Conservation (phyloP, 805 yeast genomes). For the Brettanomyces nanus region DNA sequence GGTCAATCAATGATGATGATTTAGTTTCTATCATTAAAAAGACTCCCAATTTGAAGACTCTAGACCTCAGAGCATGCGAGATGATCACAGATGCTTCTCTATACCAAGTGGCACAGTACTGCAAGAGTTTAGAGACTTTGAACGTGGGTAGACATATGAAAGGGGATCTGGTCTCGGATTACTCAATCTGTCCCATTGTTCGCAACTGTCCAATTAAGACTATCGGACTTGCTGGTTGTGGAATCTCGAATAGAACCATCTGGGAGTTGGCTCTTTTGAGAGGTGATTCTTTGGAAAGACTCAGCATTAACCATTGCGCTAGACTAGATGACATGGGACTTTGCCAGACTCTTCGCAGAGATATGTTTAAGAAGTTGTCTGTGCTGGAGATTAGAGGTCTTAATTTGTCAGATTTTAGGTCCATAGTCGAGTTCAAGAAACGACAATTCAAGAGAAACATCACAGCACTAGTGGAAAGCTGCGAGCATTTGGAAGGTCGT, state of each 20-base stretch:
- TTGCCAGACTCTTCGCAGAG: slow-evolving; percentile 28
- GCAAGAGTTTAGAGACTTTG: slow-evolving; percentile 47
- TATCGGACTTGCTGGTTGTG: slow-evolving; percentile 85
- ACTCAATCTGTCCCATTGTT: slow-evolving; percentile 51
- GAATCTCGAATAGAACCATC: slow-evolving; percentile 63
- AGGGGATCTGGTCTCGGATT: slow-evolving; percentile 64
- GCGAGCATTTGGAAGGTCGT: slow-evolving; percentile 56
- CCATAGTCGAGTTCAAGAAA: slow-evolving; percentile 61
- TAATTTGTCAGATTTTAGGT: slow-evolving; percentile 48
- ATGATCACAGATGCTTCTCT: slow-evolving; percentile 68
- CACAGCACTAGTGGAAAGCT: slow-evolving; percentile 61
- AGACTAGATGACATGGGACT: slow-evolving; percentile 24
- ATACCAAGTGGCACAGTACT: slow-evolving; percentile 53
- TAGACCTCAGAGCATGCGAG: slow-evolving; percentile 84
- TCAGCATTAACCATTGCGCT: slow-evolving; percentile 70
- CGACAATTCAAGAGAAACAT: slow-evolving; percentile 36
- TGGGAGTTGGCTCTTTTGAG: slow-evolving; percentile 68
- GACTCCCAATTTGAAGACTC: slow-evolving; percentile 51
- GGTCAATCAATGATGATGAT: slow-evolving; percentile 50
- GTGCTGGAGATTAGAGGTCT: slow-evolving; percentile 75
- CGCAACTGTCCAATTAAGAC: slow-evolving; percentile 54
- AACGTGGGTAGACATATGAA: slow-evolving; percentile 75
- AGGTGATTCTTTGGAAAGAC: slow-evolving; percentile 41
- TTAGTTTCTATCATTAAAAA: slow-evolving; percentile 41
- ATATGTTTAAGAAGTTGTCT: slow-evolving; percentile 48